Evolutionary conservation across 148 eudicot genomes (phyloP), one percentile per base, ranked within the genome.

Genomic region (Vaccinium vitisidaea): DNA sequence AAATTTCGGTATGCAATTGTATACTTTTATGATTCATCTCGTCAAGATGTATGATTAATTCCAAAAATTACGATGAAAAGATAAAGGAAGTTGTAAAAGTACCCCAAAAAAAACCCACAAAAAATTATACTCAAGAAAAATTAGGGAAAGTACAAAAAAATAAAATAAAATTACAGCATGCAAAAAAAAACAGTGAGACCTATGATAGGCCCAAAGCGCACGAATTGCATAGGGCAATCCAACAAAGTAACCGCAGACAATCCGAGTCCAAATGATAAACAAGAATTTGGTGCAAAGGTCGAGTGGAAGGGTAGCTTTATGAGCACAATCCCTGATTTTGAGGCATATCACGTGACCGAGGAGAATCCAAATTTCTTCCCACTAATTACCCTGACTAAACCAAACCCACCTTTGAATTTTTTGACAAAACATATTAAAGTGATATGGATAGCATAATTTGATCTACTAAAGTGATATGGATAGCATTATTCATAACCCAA

Each of bases 291-390:
- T 55, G 77, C 19, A 67, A 63, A 46, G 16, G 16, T 27, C 19
- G 74, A 50, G 67, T 82, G 23, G 88, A 78, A 84, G 67, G 55
- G 77, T 52, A 80, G 83, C 86, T 80, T 85, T 85, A 71, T 79
- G 48, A 74, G 70, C 84, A 85, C 39, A 9, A 78, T 48, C 84
- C 90, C 90, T 67, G 84, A 87, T 87, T 89, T 89, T 85, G 84
- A 87, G 90, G 89, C 59, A 59, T 21, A 77, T 85, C 90, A 85
- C 90, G 90, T 87, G 90, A 71, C 74, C 69, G 67, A 23, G 73
- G 83, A 73, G 36, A 78, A 84, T 86, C 87, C 78, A 70, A 74
- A 14, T 15, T 83, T 52, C 11, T 49, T 61, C 50, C 59, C 59
- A 54, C 86, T 78, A 43, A 75, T 32, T 48, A 50, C 39, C 48